Evolutionary conservation across 139 green algal species (phyloP).

Genomic region (Chlamydomonas schloesseri): DNA sequence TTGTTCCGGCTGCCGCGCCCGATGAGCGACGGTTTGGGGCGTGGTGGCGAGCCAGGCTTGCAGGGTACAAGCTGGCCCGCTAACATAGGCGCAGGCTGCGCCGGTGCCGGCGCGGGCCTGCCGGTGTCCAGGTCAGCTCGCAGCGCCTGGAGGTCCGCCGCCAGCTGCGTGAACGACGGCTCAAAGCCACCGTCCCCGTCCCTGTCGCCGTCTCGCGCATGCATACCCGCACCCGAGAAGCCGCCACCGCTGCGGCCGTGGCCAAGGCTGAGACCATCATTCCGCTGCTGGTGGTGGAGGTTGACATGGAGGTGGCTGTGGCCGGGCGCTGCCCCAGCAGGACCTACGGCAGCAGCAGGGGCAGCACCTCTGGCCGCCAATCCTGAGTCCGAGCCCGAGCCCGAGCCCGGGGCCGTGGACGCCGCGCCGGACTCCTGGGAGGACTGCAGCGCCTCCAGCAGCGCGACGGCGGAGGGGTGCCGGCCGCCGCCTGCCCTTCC

Average conservation of each 20-base stretch:
- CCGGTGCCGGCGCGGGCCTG: neutral
- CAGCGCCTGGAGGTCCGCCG: slow-evolving; percentile 24
- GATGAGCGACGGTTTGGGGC: neutral
- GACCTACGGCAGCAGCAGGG: too few species aligned
- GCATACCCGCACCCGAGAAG: neutral
- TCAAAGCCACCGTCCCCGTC: neutral
- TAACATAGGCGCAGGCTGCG: too few species aligned
- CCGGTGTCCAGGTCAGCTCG: neutral
- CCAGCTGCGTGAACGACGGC: slow-evolving; percentile 24
- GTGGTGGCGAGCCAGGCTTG: too few species aligned
- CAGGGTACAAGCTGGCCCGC: too few species aligned
- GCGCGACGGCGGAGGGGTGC: neutral
- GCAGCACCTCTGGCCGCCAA: too few species aligned
- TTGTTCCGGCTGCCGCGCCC: neutral
- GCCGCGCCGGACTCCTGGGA: neutral
- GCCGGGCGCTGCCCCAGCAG: neutral
- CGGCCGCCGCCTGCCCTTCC: neutral
- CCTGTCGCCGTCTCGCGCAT: neutral
- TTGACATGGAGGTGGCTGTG: too few species aligned
- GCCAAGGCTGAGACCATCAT: too few species aligned
- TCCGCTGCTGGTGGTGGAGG: too few species aligned
- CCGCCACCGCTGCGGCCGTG: neutral
- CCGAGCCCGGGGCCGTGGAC: neutral
- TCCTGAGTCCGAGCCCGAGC: too few species aligned
- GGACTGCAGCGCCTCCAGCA: slow-evolving; percentile 21